These are phyloP conservation scores for Penicillium sp. DNA, from an alignment of 2,329 filamentous ascomycete genomes.

Conservation along the genomic window DNA sequence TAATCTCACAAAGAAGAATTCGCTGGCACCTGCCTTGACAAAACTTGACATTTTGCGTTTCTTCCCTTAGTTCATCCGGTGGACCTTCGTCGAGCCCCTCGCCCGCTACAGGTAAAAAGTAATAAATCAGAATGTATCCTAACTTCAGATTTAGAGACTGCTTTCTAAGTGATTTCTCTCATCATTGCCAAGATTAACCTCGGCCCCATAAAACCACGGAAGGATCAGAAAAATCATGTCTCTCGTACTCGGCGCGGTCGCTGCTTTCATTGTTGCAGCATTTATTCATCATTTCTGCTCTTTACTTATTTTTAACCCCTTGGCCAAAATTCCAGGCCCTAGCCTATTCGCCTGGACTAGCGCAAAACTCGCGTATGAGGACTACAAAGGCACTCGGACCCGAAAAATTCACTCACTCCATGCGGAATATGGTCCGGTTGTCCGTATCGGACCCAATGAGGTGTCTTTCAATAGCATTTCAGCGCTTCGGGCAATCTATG, in stretches of 20 bases:
- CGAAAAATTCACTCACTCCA: conserved; percentile 53
- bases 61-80: not conserved
- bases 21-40: not conserved
- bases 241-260: not conserved
- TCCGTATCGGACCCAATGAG: conserved; percentile 57
- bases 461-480: conserved; percentile 53
- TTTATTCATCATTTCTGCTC: not conserved
- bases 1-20: not conserved
- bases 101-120: not conserved
- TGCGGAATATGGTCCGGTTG: conserved; percentile 52
- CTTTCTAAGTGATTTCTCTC: not conserved
- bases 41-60: not conserved
- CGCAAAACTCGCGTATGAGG: conserved; percentile 55
- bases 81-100: not conserved
- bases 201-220: not conserved
- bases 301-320: conserved; percentile 11
- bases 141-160: not conserved
- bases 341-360: conserved; percentile 50
- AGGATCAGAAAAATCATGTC: not conserved
- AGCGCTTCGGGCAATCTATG: conserved; percentile 60
- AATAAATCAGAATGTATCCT: not conserved
- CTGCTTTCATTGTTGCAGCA: not conserved
- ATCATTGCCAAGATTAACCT: not conserved
- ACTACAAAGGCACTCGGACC: conserved; percentile 53
- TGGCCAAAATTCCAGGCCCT: conserved; percentile 40